Base-by-base conservation (phyloP, 2,329 filamentous ascomycete genomes). In the Neocatenulostroma microsporum region DNA sequence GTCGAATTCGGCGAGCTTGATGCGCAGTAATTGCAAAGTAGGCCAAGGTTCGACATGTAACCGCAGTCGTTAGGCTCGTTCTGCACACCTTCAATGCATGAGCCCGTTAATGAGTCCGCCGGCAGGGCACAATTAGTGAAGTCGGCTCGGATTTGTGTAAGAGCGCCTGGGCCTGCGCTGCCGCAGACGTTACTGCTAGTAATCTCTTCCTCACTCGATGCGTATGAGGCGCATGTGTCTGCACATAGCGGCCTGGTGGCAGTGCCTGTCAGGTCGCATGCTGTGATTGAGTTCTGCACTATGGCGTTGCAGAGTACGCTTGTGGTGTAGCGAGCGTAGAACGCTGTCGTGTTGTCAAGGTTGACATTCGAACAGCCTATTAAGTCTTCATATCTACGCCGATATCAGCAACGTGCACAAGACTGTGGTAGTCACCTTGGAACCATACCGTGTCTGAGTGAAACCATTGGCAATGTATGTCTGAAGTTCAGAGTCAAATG, bases 281-380 rank as follows among this genome's bases (percentile, higher is more conserved):
- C 57, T 9, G 64, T 57, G 51, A 82, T 78, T 4, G 91, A 96
- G 57, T 86, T 88, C 62, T 98, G 91, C 34, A 98, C 76, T 56
- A 98, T 83, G 47, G 84, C 75, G 69, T 93, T 96, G 72, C 91
- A 98, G 47, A 98, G 74, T 46, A 93, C 81, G 43, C 84, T 91
- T 30, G 79, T 91, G 4, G 89, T 94, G 64, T 89, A 98, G 51
- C 91, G 82, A 32, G 91, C 89, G 63, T 98, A 98, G 54, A 88
- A 76, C 53, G 82, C 74, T 49, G 77, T 81, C 3, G 86, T 81
- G 58, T 94, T 84, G 38, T 76, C 77, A 39, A 88, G 73, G 54
- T 91, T 77, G 52, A 95, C 70, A 44, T 75, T 74, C 31, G 74
- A 71, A 60, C 91, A 98, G 38, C 89, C 89, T 46, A 98, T 74